Evolutionary conservation across 352 stramenopile species (phyloP).

Genomic region (Phytophthora cajani): DNA sequence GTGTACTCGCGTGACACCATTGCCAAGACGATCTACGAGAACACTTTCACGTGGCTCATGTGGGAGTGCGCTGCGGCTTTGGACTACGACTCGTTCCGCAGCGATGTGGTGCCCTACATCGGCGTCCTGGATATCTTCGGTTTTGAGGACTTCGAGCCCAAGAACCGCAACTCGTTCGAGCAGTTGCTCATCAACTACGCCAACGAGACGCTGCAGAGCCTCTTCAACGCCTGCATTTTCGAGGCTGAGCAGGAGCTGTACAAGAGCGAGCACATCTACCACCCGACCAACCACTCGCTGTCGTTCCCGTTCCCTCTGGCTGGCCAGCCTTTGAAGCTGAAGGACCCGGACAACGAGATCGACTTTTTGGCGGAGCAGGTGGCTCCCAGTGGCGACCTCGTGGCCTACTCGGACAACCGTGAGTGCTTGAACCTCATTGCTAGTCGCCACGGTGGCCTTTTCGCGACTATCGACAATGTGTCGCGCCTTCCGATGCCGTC

Average conservation of each 20-base stretch:
- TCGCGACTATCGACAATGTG: slow-evolving; percentile 87
- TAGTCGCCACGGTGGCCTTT: slow-evolving; percentile 82
- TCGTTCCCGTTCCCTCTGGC: slow-evolving; percentile 75
- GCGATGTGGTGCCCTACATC: slow-evolving; percentile 88
- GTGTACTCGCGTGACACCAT: slow-evolving; percentile 89
- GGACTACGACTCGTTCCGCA: slow-evolving; percentile 84
- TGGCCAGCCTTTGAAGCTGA: slow-evolving; percentile 38
- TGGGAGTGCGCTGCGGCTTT: slow-evolving; percentile 77
- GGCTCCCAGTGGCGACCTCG: slow-evolving; percentile 48
- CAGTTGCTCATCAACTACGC: slow-evolving; percentile 94
- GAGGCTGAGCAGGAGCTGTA: slow-evolving; percentile 88
- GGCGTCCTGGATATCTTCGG: slow-evolving; percentile 94
- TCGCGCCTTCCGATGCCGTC: slow-evolving; percentile 86
- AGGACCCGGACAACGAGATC: slow-evolving; percentile 41
- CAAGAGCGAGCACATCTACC: slow-evolving; percentile 82
- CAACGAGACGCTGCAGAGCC: slow-evolving; percentile 91
- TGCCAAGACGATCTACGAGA: slow-evolving; percentile 90
- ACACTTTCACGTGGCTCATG: slow-evolving; percentile 91
- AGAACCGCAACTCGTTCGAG: slow-evolving; percentile 92
- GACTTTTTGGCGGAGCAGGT: slow-evolving; percentile 52
- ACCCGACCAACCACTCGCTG: slow-evolving; percentile 83
- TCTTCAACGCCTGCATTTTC: slow-evolving; percentile 92
- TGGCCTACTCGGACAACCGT: slow-evolving; percentile 86
- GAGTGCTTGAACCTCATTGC: slow-evolving; percentile 88
- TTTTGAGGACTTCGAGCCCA: slow-evolving; percentile 91